These are phyloP conservation scores for Iris pallida DNA, from an alignment of 116 monocot species.

Conservation along the genomic window DNA sequence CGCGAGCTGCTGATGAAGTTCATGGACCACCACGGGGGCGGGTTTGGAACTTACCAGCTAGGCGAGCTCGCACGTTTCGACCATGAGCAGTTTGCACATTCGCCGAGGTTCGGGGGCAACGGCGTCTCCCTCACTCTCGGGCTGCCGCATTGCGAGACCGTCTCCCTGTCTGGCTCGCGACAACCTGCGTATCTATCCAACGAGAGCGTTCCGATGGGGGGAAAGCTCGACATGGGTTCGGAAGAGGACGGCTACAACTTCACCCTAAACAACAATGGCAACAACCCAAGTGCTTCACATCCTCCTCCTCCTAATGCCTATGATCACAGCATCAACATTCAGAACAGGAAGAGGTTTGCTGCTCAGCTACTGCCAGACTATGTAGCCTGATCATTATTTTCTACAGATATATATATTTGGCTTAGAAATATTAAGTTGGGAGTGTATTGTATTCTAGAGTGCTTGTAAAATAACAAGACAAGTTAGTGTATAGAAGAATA, in stretches of 20 bases:
- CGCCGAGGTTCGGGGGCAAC: conserved; percentile 38
- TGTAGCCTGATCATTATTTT: conserved; percentile 33
- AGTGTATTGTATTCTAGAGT: conserved; percentile 2
- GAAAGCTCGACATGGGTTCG: conserved; percentile 24
- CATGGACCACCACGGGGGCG: conserved; percentile 31
- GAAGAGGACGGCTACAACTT: conserved; percentile 26
- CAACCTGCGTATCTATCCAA: conserved; percentile 41
- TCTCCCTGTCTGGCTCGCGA: conserved; percentile 27
- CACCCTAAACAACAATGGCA: conserved; percentile 10
- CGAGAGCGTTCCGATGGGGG: conserved; percentile 36
- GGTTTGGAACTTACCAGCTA: conserved; percentile 34
- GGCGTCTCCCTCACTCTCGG: conserved; percentile 83
- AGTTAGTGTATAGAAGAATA: conserved; percentile 7
- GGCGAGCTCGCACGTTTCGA: conserved; percentile 51
- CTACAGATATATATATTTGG: background rate
- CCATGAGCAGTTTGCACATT: conserved; percentile 31
- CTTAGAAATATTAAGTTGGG: background rate
- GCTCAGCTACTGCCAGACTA: conserved; percentile 64
- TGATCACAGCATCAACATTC: conserved; percentile 43
- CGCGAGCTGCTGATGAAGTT: conserved; percentile 67
- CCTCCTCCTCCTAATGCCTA: conserved; percentile 25
- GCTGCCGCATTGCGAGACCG: conserved; percentile 54
- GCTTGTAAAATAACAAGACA: conserved; percentile 9
- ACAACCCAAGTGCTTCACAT: conserved; percentile 14
- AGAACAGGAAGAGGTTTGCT: conserved; percentile 65